phyloP scores from a whole-genome alignment of 345 rosid genomes.

The Dovyalis caffra region DNA sequence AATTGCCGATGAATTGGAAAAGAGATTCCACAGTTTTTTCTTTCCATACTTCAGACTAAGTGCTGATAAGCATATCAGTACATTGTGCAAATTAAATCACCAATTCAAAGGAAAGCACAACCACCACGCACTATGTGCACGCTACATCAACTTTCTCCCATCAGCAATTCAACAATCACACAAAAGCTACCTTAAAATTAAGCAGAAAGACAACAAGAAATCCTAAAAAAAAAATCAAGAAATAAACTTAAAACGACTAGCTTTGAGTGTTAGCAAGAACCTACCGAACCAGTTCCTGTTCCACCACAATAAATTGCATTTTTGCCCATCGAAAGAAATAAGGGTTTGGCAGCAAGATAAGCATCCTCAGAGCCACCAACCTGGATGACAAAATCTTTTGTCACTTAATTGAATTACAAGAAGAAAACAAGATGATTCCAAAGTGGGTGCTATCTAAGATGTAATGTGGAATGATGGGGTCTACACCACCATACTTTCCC shows the following conservation, averaged over 20 bases:
- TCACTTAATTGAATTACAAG: conserved; percentile 4
- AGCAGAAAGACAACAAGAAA: background rate
- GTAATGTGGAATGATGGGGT: background rate
- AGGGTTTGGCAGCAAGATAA: conserved; percentile 60
- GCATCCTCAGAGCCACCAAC: conserved; percentile 90
- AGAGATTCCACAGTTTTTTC: no score
- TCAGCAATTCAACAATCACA: no score
- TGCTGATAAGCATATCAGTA: no score
- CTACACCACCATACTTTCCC: background rate
- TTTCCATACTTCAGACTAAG: no score
- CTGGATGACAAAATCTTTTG: conserved; percentile 39
- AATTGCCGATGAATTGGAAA: background rate
- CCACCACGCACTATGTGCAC: no score
- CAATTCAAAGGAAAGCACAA: no score
- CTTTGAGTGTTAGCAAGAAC: conserved; percentile 26
- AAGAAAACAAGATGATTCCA: background rate
- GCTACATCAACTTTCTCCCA: no score
- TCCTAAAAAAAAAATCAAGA: background rate
- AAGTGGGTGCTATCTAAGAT: background rate
- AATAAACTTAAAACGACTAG: background rate
- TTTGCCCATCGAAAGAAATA: conserved; percentile 80
- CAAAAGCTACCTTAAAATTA: background rate
- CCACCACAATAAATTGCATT: conserved; percentile 82
- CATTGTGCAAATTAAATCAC: no score
- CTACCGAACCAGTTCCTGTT: conserved; percentile 93